Conservation (phyloP, 352 stramenopile genomes). For the Paralagenidium karlingii region DNA sequence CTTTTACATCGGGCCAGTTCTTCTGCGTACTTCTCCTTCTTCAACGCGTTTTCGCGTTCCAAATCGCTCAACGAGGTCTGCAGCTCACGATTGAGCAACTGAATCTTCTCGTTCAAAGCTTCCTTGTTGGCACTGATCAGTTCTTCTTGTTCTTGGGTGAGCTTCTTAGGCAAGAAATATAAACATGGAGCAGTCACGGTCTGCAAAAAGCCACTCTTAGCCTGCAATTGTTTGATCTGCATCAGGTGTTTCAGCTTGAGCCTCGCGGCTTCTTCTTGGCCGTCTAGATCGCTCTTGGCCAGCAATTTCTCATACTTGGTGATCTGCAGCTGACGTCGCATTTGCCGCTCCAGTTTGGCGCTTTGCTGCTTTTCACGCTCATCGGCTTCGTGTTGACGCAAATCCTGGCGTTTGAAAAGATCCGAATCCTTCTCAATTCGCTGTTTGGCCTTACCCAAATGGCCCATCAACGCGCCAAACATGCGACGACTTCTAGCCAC, state of each 20-base stretch:
- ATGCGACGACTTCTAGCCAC: slow-evolving; percentile 61
- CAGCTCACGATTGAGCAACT: slow-evolving; percentile 18
- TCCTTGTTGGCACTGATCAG: slow-evolving; percentile 55
- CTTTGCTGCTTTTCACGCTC: slow-evolving; percentile 57
- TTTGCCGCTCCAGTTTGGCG: slow-evolving; percentile 24
- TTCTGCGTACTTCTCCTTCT: not conserved
- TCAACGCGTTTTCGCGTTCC: not conserved
- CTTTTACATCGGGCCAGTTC: slow-evolving; percentile 24
- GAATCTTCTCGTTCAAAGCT: slow-evolving; percentile 50
- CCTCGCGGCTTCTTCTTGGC: slow-evolving; percentile 33
- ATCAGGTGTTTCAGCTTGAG: slow-evolving; percentile 50
- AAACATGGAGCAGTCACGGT: slow-evolving; percentile 56
- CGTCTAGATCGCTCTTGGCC: slow-evolving; percentile 26
- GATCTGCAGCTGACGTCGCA: slow-evolving; percentile 19
- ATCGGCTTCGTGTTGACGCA: slow-evolving; percentile 46
- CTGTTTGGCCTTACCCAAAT: slow-evolving; percentile 65
- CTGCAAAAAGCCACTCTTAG: slow-evolving; percentile 43
- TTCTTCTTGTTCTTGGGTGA: slow-evolving; percentile 70
- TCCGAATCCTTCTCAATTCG: slow-evolving; percentile 68
- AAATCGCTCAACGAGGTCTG: slow-evolving; percentile 29
- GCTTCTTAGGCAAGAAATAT: slow-evolving; percentile 54
- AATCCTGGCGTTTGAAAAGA: slow-evolving; percentile 58
- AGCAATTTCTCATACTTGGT: slow-evolving; percentile 29
- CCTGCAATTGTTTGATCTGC: slow-evolving; percentile 21
- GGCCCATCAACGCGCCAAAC: slow-evolving; percentile 73